A percentile compares a stretch with the other conserved stretches of the same genome.
Conservation (phyloP, 495 filamentous ascomycete genomes). For the Hypoxylon fuscum region DNA sequence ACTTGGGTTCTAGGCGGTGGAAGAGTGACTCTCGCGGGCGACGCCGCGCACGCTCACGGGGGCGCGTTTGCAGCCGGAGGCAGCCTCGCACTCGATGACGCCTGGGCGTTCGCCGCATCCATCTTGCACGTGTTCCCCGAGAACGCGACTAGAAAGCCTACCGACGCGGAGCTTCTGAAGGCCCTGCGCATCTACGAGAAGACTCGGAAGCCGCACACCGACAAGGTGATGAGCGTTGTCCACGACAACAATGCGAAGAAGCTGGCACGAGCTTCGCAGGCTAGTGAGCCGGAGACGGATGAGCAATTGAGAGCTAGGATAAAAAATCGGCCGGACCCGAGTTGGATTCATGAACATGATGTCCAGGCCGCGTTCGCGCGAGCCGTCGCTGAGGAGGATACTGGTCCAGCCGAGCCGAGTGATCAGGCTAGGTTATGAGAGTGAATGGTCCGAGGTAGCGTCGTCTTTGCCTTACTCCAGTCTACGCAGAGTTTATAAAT, state of each 20-base stretch:
- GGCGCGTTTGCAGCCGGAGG: constrained; percentile 61
- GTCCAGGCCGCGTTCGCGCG: constrained; percentile 50
- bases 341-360: constrained; percentile 61
- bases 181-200: constrained; percentile 52
- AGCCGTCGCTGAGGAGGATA: constrained; percentile 10
- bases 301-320: constrained; percentile 50
- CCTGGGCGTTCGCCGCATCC: constrained; percentile 44
- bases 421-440: no score
- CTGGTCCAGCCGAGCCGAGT: no score
- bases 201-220: constrained; percentile 55
- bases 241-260: constrained; percentile 49
- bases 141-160: constrained; percentile 25
- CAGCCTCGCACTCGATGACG: constrained; percentile 61
- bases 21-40: constrained; percentile 55
- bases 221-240: constrained; percentile 51
- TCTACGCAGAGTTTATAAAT: no score
- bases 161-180: constrained; percentile 33
- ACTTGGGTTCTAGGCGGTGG: constrained; percentile 53
- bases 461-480: no score
- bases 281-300: constrained; percentile 46
- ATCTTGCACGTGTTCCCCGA: constrained; percentile 37
- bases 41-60: constrained; percentile 62
- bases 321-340: constrained; percentile 48
- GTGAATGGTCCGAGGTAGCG: no score
- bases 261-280: constrained; percentile 24